Conservation (phyloP, 2,329 filamentous ascomycete species). For the Aureobasidium sp. region DNA sequence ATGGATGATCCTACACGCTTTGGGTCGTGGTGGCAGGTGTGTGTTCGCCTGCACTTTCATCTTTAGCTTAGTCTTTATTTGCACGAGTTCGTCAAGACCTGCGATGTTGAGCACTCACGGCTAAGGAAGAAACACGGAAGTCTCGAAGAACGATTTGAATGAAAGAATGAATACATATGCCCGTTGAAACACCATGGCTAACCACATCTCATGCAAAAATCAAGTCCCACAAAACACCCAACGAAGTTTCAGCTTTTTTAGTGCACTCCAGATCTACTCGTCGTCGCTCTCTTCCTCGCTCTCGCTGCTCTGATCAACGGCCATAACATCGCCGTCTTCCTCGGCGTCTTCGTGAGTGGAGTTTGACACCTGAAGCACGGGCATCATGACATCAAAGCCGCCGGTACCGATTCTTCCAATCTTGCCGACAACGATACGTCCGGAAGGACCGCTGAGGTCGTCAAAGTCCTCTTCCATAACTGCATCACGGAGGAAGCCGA, state of each 20-base stretch:
- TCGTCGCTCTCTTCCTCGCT: slow-evolving; percentile 15
- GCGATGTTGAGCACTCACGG: background rate
- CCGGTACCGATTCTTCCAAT: slow-evolving; percentile 82
- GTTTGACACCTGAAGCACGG: slow-evolving; percentile 1
- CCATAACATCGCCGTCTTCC: slow-evolving; percentile 11
- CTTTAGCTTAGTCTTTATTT: background rate
- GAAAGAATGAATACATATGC: slow-evolving; percentile 12
- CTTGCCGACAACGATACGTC: slow-evolving; percentile 79
- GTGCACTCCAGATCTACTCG: slow-evolving; percentile 2
- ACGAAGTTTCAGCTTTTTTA: background rate
- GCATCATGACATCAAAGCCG: slow-evolving; percentile 72
- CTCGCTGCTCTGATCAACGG: slow-evolving; percentile 13
- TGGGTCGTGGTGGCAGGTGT: background rate
- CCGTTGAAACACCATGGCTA: slow-evolving; percentile 12
- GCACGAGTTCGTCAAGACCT: background rate
- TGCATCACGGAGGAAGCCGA: slow-evolving; percentile 87
- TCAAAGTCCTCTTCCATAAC: slow-evolving; percentile 87
- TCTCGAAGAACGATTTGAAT: background rate
- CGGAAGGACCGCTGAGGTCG: slow-evolving; percentile 75
- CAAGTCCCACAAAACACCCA: background rate
- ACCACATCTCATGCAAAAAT: slow-evolving; percentile 8
- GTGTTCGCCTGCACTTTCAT: background rate
- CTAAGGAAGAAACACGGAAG: background rate
- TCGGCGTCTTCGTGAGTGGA: background rate
- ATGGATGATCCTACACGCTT: background rate